These are phyloP conservation scores for Tricholoma flavovirens DNA, from an alignment of 768 basidiomycete species.

Conservation along the genomic window DNA sequence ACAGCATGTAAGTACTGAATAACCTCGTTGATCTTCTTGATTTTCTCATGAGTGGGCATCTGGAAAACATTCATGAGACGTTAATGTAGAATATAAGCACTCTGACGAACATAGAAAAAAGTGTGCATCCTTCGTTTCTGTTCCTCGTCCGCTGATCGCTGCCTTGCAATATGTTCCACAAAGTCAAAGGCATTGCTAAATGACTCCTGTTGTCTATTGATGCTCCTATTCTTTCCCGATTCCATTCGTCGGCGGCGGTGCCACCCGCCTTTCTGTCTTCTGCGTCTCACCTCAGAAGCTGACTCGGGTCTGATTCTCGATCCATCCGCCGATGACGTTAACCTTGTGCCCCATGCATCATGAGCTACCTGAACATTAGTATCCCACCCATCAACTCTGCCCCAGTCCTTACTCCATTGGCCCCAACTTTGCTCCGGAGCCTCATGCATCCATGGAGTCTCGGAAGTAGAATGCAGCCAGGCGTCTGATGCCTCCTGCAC, in stretches of 20 bases:
- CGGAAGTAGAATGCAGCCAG: slow-evolving; percentile 13
- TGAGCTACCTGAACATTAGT: neutral
- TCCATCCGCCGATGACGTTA: neutral
- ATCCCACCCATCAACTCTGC: neutral
- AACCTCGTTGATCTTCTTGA: slow-evolving; percentile 45
- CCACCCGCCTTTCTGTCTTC: neutral
- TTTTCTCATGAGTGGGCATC: slow-evolving; percentile 53
- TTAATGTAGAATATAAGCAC: neutral
- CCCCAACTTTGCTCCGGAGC: slow-evolving; percentile 1
- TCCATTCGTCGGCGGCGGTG: neutral
- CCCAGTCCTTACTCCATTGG: neutral
- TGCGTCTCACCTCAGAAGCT: neutral
- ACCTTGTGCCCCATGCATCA: neutral
- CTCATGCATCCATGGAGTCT: slow-evolving; percentile 13
- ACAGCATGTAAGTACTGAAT: slow-evolving; percentile 30
- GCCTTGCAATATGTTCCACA: slow-evolving; percentile 41
- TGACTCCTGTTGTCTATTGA: neutral
- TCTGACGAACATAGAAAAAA: slow-evolving; percentile 42
- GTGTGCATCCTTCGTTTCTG: slow-evolving; percentile 40
- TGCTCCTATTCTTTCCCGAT: neutral
- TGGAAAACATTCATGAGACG: slow-evolving; percentile 16
- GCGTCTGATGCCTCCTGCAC: slow-evolving; percentile 26
- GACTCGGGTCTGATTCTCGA: neutral
- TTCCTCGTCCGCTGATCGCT: slow-evolving; percentile 30
- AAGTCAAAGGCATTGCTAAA: slow-evolving; percentile 26